Conservation (phyloP, 1,284 basidiomycete genomes). For the Xerocomus cyaneibrunnescens region DNA sequence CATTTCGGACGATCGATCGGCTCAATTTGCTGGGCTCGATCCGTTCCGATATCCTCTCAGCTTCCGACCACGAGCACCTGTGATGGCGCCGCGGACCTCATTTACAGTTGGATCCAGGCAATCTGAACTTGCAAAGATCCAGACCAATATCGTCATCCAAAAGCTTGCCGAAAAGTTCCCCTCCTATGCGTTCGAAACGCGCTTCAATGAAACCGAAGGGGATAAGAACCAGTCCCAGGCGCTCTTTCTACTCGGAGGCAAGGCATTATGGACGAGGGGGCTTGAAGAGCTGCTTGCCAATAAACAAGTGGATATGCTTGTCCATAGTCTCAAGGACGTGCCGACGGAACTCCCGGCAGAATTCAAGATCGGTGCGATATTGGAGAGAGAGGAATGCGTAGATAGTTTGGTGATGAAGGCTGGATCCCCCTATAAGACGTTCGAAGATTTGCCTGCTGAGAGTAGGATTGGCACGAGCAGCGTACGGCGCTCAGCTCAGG, state of each 20-base stretch:
- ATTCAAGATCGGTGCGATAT: conserved; percentile 83
- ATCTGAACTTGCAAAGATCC: conserved; percentile 84
- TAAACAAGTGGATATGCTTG: conserved; percentile 84
- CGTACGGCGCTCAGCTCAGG: conserved; percentile 89
- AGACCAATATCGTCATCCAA: conserved; percentile 75
- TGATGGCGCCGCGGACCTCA: conserved; percentile 25
- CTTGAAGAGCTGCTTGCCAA: conserved; percentile 82
- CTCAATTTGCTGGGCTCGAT: background rate
- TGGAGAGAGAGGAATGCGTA: conserved; percentile 87
- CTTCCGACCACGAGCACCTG: conserved; percentile 1
- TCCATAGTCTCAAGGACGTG: conserved; percentile 94
- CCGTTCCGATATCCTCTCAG: background rate
- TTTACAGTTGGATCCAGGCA: conserved; percentile 81
- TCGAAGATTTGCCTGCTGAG: conserved; percentile 87
- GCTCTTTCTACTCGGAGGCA: conserved; percentile 78
- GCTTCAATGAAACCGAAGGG: conserved; percentile 88
- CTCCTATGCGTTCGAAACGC: conserved; percentile 59
- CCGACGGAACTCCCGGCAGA: conserved; percentile 86
- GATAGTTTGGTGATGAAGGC: conserved; percentile 89
- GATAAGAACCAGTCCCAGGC: conserved; percentile 90
- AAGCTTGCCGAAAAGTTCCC: conserved; percentile 53
- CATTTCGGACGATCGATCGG: too few species aligned
- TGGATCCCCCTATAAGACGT: conserved; percentile 67
- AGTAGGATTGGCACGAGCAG: conserved; percentile 94
- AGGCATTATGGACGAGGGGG: conserved; percentile 94